A percentile compares a stretch with the other conserved stretches of the same genome.
phyloP scores from a whole-genome alignment of 148 eudicot species.

The Rhododendron henanense region DNA sequence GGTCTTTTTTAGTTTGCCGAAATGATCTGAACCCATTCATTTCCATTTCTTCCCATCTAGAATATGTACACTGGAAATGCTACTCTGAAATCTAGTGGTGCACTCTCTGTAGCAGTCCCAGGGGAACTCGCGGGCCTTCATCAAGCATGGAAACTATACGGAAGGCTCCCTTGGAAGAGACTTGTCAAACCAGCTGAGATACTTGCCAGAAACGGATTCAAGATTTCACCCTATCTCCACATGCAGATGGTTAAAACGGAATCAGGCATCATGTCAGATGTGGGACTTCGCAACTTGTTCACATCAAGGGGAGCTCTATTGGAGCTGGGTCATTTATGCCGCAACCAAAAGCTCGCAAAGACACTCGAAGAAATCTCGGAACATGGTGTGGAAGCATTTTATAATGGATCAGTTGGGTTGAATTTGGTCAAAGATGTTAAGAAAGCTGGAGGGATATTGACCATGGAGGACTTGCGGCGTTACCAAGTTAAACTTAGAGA shows the following conservation, averaged over 20 bases:
- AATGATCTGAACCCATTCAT: neutral
- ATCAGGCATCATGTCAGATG: slow-evolving; percentile 24
- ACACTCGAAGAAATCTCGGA: slow-evolving; percentile 20
- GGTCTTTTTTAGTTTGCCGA: neutral
- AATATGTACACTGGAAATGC: slow-evolving; percentile 30
- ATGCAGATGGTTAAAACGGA: slow-evolving; percentile 32
- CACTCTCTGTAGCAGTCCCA: slow-evolving; percentile 41
- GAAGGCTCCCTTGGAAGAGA: slow-evolving; percentile 41
- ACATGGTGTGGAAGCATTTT: slow-evolving; percentile 26
- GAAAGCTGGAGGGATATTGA: slow-evolving; percentile 33
- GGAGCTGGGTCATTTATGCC: slow-evolving; percentile 22
- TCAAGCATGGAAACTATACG: slow-evolving; percentile 33
- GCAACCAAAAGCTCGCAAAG: slow-evolving; percentile 29
- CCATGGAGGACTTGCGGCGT: slow-evolving; percentile 28
- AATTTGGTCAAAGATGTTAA: slow-evolving; percentile 27
- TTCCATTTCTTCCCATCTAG: slow-evolving; percentile 4
- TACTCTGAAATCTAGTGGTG: slow-evolving; percentile 23
- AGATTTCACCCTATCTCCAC: slow-evolving; percentile 32
- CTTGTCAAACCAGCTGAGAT: slow-evolving; percentile 32
- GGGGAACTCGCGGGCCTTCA: slow-evolving; percentile 47
- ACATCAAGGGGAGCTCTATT: slow-evolving; percentile 27
- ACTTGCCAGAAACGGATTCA: slow-evolving; percentile 38
- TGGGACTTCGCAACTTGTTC: slow-evolving; percentile 29
- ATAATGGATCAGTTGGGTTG: slow-evolving; percentile 35
- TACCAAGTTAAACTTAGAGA: slow-evolving; percentile 28